Percentiles rank a stretch among this genome's conserved stretches.
phyloP scores from a whole-genome alignment of 2,329 filamentous ascomycete species.

The Paecilomyces sp. region DNA sequence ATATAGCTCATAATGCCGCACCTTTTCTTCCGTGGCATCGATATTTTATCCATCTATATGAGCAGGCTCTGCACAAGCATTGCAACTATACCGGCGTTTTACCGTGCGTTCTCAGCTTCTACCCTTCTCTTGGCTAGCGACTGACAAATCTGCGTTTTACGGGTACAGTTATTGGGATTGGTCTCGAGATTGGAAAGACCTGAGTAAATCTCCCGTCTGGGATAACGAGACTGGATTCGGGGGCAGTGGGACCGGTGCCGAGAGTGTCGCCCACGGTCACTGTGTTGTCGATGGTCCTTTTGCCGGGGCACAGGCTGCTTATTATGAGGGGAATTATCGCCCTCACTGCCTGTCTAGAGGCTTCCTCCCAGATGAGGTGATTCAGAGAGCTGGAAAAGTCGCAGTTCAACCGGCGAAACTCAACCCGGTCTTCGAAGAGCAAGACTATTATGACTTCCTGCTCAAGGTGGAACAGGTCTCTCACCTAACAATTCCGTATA shows the following conservation, averaged over 20 bases:
- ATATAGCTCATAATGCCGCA: constrained; percentile 21
- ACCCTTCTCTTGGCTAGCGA: neutral
- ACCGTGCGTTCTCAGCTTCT: constrained; percentile 2
- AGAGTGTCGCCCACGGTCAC: neutral
- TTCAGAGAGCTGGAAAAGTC: neutral
- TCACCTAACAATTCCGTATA: neutral
- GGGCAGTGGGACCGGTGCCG: constrained; percentile 2
- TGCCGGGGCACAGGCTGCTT: neutral
- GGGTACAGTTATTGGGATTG: constrained; percentile 3
- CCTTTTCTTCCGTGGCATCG: constrained; percentile 30
- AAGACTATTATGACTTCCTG: neutral
- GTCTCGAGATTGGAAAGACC: constrained; percentile 6
- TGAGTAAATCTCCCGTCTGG: constrained; percentile 3
- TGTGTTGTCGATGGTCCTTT: constrained; percentile 5
- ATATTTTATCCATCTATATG: constrained; percentile 26
- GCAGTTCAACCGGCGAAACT: neutral
- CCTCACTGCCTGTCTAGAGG: constrained; percentile 4
- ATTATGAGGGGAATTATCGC: neutral
- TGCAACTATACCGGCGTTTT: constrained; percentile 17
- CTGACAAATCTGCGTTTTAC: neutral
- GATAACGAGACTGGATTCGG: constrained; percentile 6
- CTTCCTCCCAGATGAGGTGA: neutral
- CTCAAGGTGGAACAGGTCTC: neutral
- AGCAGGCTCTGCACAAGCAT: constrained; percentile 16
- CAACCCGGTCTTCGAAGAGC: neutral